phyloP scores from a whole-genome alignment of 1,284 basidiomycete genomes.

The Golubevia pallescens region DNA sequence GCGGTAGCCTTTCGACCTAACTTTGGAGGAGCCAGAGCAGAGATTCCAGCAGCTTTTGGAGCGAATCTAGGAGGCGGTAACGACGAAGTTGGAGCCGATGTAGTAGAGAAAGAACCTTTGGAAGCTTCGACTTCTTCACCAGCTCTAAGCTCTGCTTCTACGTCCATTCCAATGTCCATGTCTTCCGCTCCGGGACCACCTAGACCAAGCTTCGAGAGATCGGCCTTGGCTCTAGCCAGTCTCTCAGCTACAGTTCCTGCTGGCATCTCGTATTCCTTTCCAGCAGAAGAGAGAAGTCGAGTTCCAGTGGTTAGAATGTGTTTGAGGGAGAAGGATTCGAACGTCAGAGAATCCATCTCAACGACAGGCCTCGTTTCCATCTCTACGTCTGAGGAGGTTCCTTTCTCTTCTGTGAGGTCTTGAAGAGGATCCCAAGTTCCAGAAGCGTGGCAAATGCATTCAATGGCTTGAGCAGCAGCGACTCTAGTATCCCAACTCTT shows the following conservation, averaged over 20 bases:
- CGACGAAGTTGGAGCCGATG: conserved; percentile 16
- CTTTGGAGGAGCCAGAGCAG: conserved; percentile 21
- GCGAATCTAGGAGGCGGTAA: conserved; percentile 25
- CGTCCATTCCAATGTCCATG: conserved; percentile 69
- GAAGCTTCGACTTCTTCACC: conserved; percentile 1
- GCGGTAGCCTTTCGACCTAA: conserved; percentile 4
- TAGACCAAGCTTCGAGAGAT: conserved; percentile 73
- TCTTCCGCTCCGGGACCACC: conserved; percentile 80
- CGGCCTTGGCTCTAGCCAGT: conserved; percentile 81
- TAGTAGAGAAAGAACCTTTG: background rate
- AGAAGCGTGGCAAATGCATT: conserved; percentile 81
- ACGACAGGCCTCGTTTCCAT: conserved; percentile 14
- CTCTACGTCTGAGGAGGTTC: conserved; percentile 9
- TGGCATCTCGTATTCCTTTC: conserved; percentile 75
- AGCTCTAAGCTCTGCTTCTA: conserved; percentile 57
- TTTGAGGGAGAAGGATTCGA: conserved; percentile 70
- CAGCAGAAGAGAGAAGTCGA: conserved; percentile 81
- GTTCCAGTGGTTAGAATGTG: conserved; percentile 77
- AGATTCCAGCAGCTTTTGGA: conserved; percentile 2
- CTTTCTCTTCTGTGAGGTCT: no score
- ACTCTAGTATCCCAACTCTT: conserved; percentile 84
- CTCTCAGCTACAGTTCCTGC: conserved; percentile 66
- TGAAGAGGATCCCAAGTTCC: conserved; percentile 77
- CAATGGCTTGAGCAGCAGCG: conserved; percentile 82
- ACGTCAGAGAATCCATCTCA: conserved; percentile 20